Conservation (phyloP, 2,329 filamentous ascomycete genomes). For the Cucurbitaria berberidis region DNA sequence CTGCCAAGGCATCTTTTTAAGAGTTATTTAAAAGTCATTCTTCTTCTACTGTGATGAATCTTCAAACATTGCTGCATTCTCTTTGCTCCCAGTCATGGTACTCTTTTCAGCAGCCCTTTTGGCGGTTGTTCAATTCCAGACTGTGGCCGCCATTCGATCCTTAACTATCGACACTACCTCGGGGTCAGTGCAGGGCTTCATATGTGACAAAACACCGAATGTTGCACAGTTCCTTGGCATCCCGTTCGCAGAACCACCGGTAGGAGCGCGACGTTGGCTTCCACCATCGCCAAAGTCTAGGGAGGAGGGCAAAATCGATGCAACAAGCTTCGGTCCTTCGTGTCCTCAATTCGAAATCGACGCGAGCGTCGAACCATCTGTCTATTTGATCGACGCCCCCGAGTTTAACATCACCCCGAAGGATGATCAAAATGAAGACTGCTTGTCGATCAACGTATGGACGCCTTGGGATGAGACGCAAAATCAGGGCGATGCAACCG, state of each 20-base stretch:
- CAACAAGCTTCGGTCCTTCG: constrained; percentile 34
- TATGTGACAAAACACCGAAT: constrained; percentile 43
- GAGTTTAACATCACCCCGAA: constrained; percentile 28
- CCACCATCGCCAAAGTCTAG: constrained; percentile 33
- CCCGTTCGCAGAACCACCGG: constrained; percentile 47
- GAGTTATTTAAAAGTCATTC: no score
- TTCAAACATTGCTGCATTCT: not conserved
- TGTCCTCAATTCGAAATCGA: constrained; percentile 35
- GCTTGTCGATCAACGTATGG: constrained; percentile 57
- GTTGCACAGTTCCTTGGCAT: constrained; percentile 50
- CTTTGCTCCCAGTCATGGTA: constrained; percentile 11
- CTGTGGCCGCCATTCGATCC: constrained; percentile 18
- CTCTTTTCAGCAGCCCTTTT: constrained; percentile 12
- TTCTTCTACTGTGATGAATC: no score
- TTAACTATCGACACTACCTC: constrained; percentile 34
- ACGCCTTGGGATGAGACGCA: constrained; percentile 36
- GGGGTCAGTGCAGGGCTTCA: constrained; percentile 39
- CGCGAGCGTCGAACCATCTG: constrained; percentile 9
- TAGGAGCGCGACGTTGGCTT: constrained; percentile 42
- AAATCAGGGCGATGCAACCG: constrained; percentile 8
- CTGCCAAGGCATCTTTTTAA: not conserved
- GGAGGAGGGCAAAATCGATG: constrained; percentile 28
- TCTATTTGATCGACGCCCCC: constrained; percentile 33
- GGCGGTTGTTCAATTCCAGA: constrained; percentile 13
- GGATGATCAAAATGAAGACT: constrained; percentile 51